Evolutionary conservation across 1,284 basidiomycete genomes (phyloP).

Genomic region (Boletus semigastroideus): DNA sequence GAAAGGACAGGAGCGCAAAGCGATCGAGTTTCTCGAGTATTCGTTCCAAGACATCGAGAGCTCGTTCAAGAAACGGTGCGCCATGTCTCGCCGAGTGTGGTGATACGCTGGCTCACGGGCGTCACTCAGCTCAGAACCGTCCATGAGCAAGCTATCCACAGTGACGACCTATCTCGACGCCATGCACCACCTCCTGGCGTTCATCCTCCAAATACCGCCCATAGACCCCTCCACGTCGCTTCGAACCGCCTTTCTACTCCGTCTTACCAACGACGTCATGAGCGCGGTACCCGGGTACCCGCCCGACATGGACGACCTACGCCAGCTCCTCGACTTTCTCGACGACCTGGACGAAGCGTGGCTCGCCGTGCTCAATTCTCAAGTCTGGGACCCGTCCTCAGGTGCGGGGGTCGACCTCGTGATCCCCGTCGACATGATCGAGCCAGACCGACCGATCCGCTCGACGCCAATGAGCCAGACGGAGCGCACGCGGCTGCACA

Average conservation of each 20-base stretch:
- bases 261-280: conserved; percentile 66
- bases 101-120: not conserved
- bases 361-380: conserved; percentile 58
- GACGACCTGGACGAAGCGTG: conserved; percentile 72
- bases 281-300: conserved; percentile 58
- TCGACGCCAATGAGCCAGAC: conserved; percentile 59
- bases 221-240: conserved; percentile 64
- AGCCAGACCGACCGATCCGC: conserved; percentile 23
- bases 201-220: conserved; percentile 71
- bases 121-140: conserved; percentile 48
- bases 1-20: conserved; percentile 57
- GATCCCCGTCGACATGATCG: conserved; percentile 35
- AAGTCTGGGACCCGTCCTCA: conserved; percentile 59
- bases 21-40: conserved; percentile 63
- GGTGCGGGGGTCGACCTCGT: conserved; percentile 50
- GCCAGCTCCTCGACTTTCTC: conserved; percentile 58
- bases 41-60: conserved; percentile 61
- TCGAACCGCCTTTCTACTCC: conserved; percentile 62
- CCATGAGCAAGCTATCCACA: conserved; percentile 45
- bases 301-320: conserved; percentile 42
- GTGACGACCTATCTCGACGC: conserved; percentile 54
- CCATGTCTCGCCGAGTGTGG: conserved; percentile 5
- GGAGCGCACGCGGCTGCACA: conserved; percentile 63
- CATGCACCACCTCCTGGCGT: conserved; percentile 50
- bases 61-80: conserved; percentile 71